Conservation (phyloP, 208 protist genomes). For the Crithidia acanthocephali region DNA sequence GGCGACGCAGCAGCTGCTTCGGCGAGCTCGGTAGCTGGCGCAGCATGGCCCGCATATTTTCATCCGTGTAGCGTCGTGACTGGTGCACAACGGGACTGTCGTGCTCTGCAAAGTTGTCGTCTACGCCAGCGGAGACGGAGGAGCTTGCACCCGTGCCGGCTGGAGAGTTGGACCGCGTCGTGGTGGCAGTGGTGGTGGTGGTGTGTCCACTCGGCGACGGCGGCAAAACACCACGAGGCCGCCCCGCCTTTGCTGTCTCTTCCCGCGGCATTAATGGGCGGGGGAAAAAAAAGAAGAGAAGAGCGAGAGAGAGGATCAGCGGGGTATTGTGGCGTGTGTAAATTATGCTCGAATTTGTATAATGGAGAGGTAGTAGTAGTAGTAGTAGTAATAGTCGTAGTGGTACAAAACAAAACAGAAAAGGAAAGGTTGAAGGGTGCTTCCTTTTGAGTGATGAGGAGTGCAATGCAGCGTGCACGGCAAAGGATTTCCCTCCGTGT, state of each 20-base stretch:
- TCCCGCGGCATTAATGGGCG: slow-evolving; percentile 14
- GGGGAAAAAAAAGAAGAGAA: background rate
- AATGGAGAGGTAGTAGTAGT: no score
- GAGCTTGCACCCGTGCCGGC: background rate
- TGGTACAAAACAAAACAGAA: no score
- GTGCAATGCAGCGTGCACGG: no score
- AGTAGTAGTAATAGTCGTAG: no score
- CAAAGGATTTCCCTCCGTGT: no score
- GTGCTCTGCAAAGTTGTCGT: background rate
- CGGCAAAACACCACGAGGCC: slow-evolving; percentile 5
- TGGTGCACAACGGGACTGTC: background rate
- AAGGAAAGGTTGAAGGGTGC: no score
- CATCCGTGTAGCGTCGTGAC: slow-evolving; percentile 22
- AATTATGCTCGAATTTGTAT: no score
- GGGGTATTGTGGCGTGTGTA: background rate
- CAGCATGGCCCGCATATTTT: slow-evolving; percentile 31
- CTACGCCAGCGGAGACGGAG: background rate
- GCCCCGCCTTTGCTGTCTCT: background rate
- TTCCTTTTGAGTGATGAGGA: no score
- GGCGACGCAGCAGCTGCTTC: slow-evolving; percentile 63
- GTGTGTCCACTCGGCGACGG: slow-evolving; percentile 10
- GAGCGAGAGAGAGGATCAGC: no score
- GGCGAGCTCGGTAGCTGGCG: slow-evolving; percentile 64
- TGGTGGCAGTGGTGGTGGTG: slow-evolving; percentile 18
- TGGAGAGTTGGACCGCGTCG: slow-evolving; percentile 25